Conservation (phyloP, 371 early-diverging fungal species). For the Coemansia sp. region DNA sequence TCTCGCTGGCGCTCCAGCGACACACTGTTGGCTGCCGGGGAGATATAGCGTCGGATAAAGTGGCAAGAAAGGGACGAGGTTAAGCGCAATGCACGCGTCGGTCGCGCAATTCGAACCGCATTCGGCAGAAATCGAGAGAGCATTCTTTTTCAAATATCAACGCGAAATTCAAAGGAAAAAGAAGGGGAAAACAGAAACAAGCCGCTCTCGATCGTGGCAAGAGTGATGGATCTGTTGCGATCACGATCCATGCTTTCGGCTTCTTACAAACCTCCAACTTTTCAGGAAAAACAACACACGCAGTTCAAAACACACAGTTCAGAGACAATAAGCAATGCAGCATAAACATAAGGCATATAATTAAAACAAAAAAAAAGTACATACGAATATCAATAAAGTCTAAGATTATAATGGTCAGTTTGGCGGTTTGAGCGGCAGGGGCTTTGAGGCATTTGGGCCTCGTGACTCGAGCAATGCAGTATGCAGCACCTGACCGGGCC, state of each 20-base stretch:
- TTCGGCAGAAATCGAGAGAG: too few relatives aligned
- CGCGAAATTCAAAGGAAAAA: too few relatives aligned
- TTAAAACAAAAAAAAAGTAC: background rate
- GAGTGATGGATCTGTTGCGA: background rate
- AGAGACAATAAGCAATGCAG: too few relatives aligned
- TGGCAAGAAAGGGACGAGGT: background rate
- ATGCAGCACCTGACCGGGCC: background rate
- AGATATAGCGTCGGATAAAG: background rate
- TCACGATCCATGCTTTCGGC: background rate
- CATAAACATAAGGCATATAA: too few relatives aligned
- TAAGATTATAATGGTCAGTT: background rate
- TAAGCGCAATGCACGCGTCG: background rate
- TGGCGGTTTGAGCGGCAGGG: background rate
- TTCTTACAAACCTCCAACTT: background rate
- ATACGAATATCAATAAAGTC: background rate
- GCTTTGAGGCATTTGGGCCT: background rate
- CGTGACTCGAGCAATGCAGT: background rate
- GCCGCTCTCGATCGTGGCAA: background rate
- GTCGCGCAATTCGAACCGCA: background rate
- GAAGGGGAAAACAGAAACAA: too few relatives aligned
- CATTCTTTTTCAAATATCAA: too few relatives aligned
- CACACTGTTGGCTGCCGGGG: background rate
- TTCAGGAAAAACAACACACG: background rate
- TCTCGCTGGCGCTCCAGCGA: slow-evolving; percentile 2
- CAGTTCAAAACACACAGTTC: background rate